Conservation (phyloP, 2,329 filamentous ascomycete species). For the Penicillium sp. region DNA sequence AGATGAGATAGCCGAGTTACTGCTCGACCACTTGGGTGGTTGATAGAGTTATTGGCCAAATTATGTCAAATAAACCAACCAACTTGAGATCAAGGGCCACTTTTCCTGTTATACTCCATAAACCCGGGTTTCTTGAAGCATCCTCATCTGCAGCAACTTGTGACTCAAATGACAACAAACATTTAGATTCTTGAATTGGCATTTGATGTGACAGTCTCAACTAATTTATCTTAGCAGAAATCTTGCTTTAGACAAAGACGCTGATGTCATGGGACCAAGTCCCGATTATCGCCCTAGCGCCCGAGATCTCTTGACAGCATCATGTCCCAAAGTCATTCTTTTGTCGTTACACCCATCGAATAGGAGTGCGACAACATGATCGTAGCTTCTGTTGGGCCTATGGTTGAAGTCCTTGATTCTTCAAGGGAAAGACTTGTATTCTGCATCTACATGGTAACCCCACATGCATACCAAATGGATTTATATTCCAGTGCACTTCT, state of each 20-base stretch:
- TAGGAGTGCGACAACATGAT: background rate
- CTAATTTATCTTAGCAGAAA: background rate
- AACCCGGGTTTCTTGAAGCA: too few relatives aligned
- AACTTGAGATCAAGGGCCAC: background rate
- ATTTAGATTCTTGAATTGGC: background rate
- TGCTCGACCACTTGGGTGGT: conserved; percentile 27
- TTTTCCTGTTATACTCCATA: too few relatives aligned
- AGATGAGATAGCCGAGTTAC: conserved; percentile 24
- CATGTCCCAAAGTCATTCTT: background rate
- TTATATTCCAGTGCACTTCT: background rate
- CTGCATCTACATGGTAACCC: background rate
- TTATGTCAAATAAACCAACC: background rate
- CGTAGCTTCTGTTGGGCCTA: background rate
- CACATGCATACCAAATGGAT: background rate
- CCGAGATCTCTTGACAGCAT: background rate
- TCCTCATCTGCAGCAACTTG: background rate
- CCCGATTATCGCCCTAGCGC: background rate
- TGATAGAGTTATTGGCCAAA: conserved; percentile 1
- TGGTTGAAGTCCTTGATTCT: background rate
- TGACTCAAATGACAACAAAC: background rate
- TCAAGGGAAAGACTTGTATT: background rate
- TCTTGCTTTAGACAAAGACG: background rate
- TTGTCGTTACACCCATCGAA: background rate
- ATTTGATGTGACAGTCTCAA: background rate
- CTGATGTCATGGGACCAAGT: background rate